Evolutionary conservation across 768 basidiomycete species (phyloP).

Genomic region (Phlebiopsis flavidoalba): DNA sequence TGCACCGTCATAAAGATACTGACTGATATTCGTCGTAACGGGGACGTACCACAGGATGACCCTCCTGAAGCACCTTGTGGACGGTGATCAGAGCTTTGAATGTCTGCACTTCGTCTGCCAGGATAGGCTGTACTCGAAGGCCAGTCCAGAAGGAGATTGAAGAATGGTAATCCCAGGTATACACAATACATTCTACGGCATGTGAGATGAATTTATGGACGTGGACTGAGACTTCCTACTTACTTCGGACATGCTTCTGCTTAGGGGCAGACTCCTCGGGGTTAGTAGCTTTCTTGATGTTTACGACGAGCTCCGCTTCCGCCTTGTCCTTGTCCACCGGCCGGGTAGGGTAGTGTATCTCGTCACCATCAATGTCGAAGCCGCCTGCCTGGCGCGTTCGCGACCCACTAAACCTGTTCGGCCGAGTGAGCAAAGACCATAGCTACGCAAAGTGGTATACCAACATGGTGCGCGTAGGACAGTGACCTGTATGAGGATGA

Average conservation of each 20-base stretch:
- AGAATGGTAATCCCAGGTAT: slow-evolving; percentile 99
- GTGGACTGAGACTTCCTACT: slow-evolving; percentile 26
- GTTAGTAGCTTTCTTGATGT: slow-evolving; percentile 98
- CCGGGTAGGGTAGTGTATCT: slow-evolving; percentile 89
- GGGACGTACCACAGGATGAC: slow-evolving; percentile 78
- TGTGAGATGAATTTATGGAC: not conserved
- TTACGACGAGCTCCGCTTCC: slow-evolving; percentile 87
- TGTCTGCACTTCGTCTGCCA: slow-evolving; percentile 96
- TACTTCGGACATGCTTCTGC: slow-evolving; percentile 99
- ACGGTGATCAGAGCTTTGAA: slow-evolving; percentile 98
- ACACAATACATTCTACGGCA: slow-evolving; percentile 86
- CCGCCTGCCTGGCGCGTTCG: slow-evolving; percentile 19
- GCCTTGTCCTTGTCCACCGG: slow-evolving; percentile 99
- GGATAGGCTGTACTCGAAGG: slow-evolving; percentile 91
- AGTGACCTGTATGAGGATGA: slow-evolving; percentile 6
- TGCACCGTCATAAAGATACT: not conserved
- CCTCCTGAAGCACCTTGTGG: slow-evolving; percentile 97
- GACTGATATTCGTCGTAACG: not conserved
- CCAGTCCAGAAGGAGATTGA: slow-evolving; percentile 98
- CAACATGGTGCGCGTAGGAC: not conserved
- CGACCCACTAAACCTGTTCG: slow-evolving; percentile 16
- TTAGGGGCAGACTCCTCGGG: slow-evolving; percentile 96
- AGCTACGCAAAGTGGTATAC: not conserved
- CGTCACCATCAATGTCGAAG: slow-evolving; percentile 75
- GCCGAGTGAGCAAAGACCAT: not conserved